Evolutionary conservation across 352 stramenopile genomes (phyloP), one percentile per base, ranked within the genome.

Genomic region (Phytophthora hybrid): DNA sequence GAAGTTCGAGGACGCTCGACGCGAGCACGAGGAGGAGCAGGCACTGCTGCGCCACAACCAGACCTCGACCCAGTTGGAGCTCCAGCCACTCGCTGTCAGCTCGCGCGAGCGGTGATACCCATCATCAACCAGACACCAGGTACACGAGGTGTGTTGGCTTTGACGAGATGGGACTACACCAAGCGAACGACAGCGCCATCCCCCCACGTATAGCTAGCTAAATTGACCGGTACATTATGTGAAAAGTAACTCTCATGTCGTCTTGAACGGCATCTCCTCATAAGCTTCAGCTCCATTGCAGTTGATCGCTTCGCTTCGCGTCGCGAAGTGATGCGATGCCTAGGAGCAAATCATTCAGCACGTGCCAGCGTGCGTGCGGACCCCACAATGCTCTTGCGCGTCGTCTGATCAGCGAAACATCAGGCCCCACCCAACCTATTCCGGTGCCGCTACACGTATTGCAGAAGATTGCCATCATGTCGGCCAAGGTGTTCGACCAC

Each of bases 1-100:
- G 39, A 61, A 81, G 51, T 73, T 68, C n/a, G 70, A 81, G 52
- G 74, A 75, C 10, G 70, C 69, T 26, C 13, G 67, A 21, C 64
- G 57, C 5, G 55, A 76, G 19, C 39, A 73, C 31, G 58, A 78
- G 41, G 60, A 72, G 46, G 65, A 75, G 49, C 52, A 65, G 46
- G 37, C 46, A 14, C 53, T 66, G 4, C 44, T 73, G 18, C 61
- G 34, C 29, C 51, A 59, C 41, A 63, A 63, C 23, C 51, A 68
- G 53, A 11, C 26, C 0, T 51, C 62, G 3, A 59, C 16, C 1
- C 41, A 29, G 10, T 29, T 74, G 21, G 70, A 77, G 16, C 19
- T 70, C 1, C 58, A 77, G 26, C 34, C 64, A 11, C 56, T 76
- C 29, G 62, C 47, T 10, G 34, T 41, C 19, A 71, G 32, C 7